phyloP scores from a whole-genome alignment of 495 filamentous ascomycete genomes.

The Hypoxylon trugodes region DNA sequence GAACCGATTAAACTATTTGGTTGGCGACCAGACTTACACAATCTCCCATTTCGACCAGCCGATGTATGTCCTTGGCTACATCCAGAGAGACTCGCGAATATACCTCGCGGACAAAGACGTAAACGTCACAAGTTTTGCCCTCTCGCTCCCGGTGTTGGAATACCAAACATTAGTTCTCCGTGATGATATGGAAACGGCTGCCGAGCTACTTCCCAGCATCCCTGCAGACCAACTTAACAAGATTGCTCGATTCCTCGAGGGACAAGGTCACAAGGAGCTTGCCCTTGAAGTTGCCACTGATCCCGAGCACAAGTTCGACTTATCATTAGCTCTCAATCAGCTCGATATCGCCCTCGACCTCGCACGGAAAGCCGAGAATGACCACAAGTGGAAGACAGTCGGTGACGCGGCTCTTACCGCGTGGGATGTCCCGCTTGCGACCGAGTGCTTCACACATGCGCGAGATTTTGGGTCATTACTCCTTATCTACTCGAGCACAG shows the following conservation, averaged over 20 bases:
- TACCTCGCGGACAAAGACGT: slow-evolving; percentile 97
- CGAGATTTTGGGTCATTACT: slow-evolving; percentile 90
- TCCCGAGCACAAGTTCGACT: slow-evolving; percentile 94
- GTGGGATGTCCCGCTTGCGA: slow-evolving; percentile 88
- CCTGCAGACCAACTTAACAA: slow-evolving; percentile 94
- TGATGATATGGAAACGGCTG: slow-evolving; percentile 91
- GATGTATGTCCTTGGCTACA: slow-evolving; percentile 94
- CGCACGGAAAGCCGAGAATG: slow-evolving; percentile 81
- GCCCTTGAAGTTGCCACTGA: slow-evolving; percentile 97
- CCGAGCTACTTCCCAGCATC: slow-evolving; percentile 82
- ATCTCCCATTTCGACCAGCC: slow-evolving; percentile 95
- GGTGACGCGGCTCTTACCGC: slow-evolving; percentile 87
- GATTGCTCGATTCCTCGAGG: slow-evolving; percentile 96
- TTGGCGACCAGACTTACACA: slow-evolving; percentile 98
- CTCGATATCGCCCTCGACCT: slow-evolving; percentile 85
- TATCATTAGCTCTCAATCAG: slow-evolving; percentile 83
- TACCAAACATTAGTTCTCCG: slow-evolving; percentile 97
- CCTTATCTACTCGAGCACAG: slow-evolving; percentile 83
- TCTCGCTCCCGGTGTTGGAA: slow-evolving; percentile 93
- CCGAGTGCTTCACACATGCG: slow-evolving; percentile 90
- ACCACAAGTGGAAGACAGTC: slow-evolving; percentile 97
- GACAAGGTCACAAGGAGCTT: slow-evolving; percentile 94
- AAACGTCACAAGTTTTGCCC: slow-evolving; percentile 84
- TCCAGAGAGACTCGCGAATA: slow-evolving; percentile 89
- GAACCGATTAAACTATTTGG: slow-evolving; percentile 96